These are phyloP conservation scores for Pythium graminicola DNA, from an alignment of 352 stramenopile species.

Conservation along the genomic window DNA sequence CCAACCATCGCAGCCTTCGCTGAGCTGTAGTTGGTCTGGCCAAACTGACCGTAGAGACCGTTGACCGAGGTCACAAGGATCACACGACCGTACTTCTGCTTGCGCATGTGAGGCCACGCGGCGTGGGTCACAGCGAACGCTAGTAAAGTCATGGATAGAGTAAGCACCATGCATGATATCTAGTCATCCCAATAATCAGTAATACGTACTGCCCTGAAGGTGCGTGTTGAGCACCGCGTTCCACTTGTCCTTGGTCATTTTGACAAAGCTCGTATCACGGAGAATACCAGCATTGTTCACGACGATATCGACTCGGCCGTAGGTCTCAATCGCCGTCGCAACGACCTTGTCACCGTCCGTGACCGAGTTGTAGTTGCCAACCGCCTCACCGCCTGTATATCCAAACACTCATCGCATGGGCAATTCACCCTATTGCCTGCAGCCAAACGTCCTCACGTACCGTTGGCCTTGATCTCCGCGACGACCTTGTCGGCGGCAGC, in stretches of 20 bases:
- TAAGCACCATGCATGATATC: neutral
- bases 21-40: constrained; percentile 87
- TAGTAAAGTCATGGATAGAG: neutral
- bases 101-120: constrained; percentile 83
- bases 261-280: constrained; percentile 84
- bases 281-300: constrained; percentile 94
- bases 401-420: neutral
- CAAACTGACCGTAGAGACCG: constrained; percentile 88
- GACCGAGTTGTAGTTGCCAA: constrained; percentile 82
- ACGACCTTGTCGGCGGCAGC: constrained; percentile 66
- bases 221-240: constrained; percentile 80
- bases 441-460: too few relatives aligned
- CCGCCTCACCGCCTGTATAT: constrained; percentile 43
- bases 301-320: constrained; percentile 76
- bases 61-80: constrained; percentile 84
- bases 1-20: constrained; percentile 91
- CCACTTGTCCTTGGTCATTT: constrained; percentile 88
- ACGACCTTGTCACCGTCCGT: constrained; percentile 82
- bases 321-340: constrained; percentile 57
- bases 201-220: constrained; percentile 52
- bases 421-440: too few relatives aligned
- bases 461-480: constrained; percentile 66
- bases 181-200: neutral
- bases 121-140: constrained; percentile 77
- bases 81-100: constrained; percentile 86